Percentiles rank a stretch among this genome's conserved stretches.
Conservation (phyloP, 306 rosid species). For the Cicer chorassanicum region DNA sequence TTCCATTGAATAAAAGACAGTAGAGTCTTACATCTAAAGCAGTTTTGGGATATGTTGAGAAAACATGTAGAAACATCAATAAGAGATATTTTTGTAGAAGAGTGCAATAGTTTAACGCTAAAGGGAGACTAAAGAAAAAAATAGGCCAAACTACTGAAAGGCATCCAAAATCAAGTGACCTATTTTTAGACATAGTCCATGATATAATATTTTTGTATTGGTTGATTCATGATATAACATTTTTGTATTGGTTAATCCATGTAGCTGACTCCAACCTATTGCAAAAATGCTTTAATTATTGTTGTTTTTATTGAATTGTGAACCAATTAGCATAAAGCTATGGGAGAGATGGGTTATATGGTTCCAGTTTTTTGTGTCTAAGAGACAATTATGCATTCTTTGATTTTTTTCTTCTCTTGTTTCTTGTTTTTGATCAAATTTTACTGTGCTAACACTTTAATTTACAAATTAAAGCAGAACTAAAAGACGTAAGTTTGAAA, state of each 20-base stretch:
- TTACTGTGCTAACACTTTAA: too few species aligned
- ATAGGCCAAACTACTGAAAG: not conserved
- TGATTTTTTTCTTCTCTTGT: too few species aligned
- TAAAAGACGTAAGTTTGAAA: too few species aligned
- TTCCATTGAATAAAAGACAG: not conserved
- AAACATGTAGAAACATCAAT: not conserved
- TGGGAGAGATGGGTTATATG: too few species aligned
- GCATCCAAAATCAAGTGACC: not conserved
- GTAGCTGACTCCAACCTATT: not conserved
- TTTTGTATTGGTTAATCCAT: not conserved
- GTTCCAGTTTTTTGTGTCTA: too few species aligned
- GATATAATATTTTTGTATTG: too few species aligned
- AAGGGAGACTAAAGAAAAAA: not conserved
- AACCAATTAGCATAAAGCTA: constrained; percentile 30
- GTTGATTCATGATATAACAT: not conserved
- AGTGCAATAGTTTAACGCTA: not conserved
- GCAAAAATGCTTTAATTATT: not conserved
- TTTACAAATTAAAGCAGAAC: too few species aligned
- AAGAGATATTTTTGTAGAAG: not conserved
- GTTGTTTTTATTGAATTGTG: constrained; percentile 14
- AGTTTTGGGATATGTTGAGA: not conserved
- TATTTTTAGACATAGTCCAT: not conserved
- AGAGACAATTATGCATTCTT: too few species aligned
- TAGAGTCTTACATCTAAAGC: not conserved
- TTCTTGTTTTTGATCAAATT: too few species aligned